Conservation (phyloP, 2,329 filamentous ascomycete species). For the Daldinia sp. region DNA sequence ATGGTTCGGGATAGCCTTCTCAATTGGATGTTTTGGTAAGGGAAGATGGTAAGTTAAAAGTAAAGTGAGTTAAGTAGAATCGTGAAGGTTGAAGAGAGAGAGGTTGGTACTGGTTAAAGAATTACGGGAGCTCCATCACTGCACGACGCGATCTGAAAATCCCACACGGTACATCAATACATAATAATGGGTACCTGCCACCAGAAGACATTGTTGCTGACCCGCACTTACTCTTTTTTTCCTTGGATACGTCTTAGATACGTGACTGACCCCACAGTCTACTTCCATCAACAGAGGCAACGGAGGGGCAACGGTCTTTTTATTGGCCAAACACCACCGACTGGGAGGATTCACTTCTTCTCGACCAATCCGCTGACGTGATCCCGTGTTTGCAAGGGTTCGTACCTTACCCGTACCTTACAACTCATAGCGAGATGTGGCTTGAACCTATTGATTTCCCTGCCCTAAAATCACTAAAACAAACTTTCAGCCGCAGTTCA, state of each 20-base stretch:
- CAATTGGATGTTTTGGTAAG: slow-evolving; percentile 10
- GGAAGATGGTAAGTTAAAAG: slow-evolving; percentile 4
- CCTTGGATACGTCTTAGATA: slow-evolving; percentile 31
- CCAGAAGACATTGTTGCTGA: slow-evolving; percentile 26
- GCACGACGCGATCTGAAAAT: slow-evolving; percentile 29
- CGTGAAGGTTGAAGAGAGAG: neutral
- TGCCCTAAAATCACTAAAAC: neutral
- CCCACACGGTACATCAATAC: slow-evolving; percentile 25
- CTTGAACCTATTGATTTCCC: neutral
- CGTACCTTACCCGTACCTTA: neutral
- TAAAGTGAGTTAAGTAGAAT: neutral
- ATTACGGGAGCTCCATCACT: slow-evolving; percentile 13
- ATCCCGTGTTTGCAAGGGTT: slow-evolving; percentile 35
- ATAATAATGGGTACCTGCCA: slow-evolving; percentile 15
- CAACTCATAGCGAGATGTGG: neutral
- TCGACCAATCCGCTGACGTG: slow-evolving; percentile 44
- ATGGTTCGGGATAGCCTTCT: neutral
- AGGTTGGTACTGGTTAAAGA: slow-evolving; percentile 6
- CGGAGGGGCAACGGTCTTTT: slow-evolving; percentile 61
- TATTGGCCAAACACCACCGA: slow-evolving; percentile 52
- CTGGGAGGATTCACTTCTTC: slow-evolving; percentile 15
- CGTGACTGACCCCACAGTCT: slow-evolving; percentile 41
- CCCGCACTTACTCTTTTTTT: slow-evolving; percentile 39
- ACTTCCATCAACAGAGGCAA: slow-evolving; percentile 61
- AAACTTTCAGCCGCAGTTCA: neutral